Evolutionary conservation across 805 yeast genomes (phyloP).

Genomic region (Candida argentea): DNA sequence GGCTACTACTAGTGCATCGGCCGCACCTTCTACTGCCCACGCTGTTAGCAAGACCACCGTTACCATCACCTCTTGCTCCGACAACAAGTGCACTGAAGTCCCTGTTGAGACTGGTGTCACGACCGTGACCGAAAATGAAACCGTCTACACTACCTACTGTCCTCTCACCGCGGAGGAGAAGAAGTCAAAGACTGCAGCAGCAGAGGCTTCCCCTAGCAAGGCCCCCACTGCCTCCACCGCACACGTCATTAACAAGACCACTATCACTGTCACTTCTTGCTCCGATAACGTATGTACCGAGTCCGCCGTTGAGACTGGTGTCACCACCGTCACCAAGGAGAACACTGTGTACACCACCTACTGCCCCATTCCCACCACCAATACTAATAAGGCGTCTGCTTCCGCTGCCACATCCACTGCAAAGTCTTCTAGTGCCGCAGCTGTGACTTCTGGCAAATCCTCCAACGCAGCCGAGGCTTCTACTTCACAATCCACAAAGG

Average conservation of each 20-base stretch:
- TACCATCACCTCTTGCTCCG: constrained; percentile 25
- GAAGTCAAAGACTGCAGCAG: too few species aligned
- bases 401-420: constrained; percentile 4
- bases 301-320: constrained; percentile 19
- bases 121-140: constrained; percentile 21
- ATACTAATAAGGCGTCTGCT: constrained; percentile 9
- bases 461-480: constrained; percentile 5
- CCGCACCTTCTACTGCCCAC: constrained; percentile 5
- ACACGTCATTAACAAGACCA: constrained; percentile 12
- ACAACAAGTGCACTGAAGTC: constrained; percentile 15
- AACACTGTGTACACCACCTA: constrained; percentile 21
- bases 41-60: constrained; percentile 16
- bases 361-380: constrained; percentile 20
- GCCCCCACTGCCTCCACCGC: constrained; percentile 4
- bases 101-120: constrained; percentile 23
- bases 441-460: constrained; percentile 7
- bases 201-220: constrained; percentile 5
- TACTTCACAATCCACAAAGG: constrained; percentile 3
- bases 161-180: constrained; percentile 8
- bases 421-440: constrained; percentile 1
- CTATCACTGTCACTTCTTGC: constrained; percentile 26
- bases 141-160: constrained; percentile 24
- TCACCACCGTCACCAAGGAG: constrained; percentile 23
- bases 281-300: constrained; percentile 16
- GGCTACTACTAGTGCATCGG: constrained; percentile 3